Evolutionary conservation across 495 filamentous ascomycete species (phyloP).

Genomic region (Rusavskia elegans): DNA sequence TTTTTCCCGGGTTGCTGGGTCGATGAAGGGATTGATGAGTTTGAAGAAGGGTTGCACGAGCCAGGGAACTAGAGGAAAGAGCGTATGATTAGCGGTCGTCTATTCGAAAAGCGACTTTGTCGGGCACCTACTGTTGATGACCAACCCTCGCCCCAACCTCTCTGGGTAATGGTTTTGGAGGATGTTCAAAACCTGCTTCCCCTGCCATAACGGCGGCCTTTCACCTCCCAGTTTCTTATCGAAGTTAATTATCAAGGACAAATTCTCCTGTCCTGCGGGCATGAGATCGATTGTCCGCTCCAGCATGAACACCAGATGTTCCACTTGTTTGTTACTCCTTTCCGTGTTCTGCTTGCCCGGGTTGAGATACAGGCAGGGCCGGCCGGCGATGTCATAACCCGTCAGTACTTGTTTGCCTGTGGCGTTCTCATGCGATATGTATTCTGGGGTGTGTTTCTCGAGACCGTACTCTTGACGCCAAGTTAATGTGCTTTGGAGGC

Average conservation of each 20-base stretch:
- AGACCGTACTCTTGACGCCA: constrained; percentile 86
- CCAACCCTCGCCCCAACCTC: constrained; percentile 71
- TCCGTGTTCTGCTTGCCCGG: constrained; percentile 87
- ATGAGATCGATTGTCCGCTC: constrained; percentile 81
- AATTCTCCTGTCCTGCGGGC: constrained; percentile 67
- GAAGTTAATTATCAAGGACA: constrained; percentile 80
- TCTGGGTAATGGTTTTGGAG: constrained; percentile 93
- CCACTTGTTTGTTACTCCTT: constrained; percentile 71
- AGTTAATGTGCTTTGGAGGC: constrained; percentile 59
- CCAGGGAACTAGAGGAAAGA: constrained; percentile 52
- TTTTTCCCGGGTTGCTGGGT: constrained; percentile 79
- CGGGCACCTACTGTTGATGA: constrained; percentile 56
- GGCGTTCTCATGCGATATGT: constrained; percentile 81
- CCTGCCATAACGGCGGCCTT: constrained; percentile 55
- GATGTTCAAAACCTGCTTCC: constrained; percentile 66
- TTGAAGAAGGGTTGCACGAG: constrained; percentile 85
- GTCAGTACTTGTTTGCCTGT: constrained; percentile 86
- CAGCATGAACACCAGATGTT: constrained; percentile 91
- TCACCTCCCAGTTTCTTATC: constrained; percentile 63
- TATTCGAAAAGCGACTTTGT: not conserved
- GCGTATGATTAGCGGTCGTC: not conserved
- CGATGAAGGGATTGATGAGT: constrained; percentile 87
- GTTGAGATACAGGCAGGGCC: constrained; percentile 78
- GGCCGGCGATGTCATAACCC: constrained; percentile 68
- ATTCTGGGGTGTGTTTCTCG: constrained; percentile 56